These are phyloP conservation scores for Fusarium keratoplasticum DNA, from an alignment of 2,329 filamentous ascomycete species.

Conservation along the genomic window DNA sequence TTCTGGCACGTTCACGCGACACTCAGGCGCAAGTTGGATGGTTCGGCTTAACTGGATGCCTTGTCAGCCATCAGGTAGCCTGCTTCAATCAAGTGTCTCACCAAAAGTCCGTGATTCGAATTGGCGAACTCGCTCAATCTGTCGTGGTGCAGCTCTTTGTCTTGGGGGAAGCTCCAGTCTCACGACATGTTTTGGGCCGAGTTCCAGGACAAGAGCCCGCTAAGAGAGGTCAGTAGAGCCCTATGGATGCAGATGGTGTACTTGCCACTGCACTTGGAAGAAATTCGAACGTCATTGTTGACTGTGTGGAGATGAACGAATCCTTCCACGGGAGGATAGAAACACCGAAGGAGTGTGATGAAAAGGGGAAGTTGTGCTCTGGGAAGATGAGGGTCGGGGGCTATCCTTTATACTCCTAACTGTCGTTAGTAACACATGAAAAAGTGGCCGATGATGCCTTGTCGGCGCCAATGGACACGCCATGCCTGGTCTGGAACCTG, in stretches of 20 bases:
- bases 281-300: background rate
- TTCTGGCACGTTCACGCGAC: background rate
- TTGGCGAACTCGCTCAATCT: background rate
- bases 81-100: background rate
- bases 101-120: background rate
- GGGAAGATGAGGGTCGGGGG: background rate
- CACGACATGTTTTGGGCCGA: background rate
- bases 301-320: background rate
- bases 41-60: background rate
- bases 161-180: background rate
- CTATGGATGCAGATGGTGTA: background rate
- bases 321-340: background rate
- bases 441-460: background rate
- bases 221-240: background rate
- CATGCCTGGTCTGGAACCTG: background rate
- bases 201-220: background rate
- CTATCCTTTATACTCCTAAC: background rate
- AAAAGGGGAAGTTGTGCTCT: background rate
- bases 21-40: background rate
- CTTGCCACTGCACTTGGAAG: background rate
- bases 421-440: background rate
- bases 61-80: background rate
- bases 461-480: background rate
- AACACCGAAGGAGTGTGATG: background rate
- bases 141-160: background rate